Percentiles rank a stretch among this genome's conserved stretches.
Evolutionary conservation across 163 green algal genomes (phyloP).

Genomic region (Chlamydomonas reinhardtii): DNA sequence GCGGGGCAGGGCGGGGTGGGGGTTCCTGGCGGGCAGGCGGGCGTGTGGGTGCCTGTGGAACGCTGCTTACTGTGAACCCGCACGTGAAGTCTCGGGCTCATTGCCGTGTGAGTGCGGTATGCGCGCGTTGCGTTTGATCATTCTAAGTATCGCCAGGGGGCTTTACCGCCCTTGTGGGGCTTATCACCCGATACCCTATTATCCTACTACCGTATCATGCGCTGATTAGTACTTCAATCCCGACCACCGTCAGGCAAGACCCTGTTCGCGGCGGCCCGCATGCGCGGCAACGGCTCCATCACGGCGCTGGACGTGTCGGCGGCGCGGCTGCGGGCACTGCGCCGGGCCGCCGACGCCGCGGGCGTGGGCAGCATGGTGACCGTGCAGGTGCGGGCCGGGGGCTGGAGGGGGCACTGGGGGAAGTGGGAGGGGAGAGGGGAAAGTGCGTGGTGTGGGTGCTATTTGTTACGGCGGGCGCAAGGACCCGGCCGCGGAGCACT

Average conservation of each 20-base stretch:
- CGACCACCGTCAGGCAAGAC: conserved; percentile 86
- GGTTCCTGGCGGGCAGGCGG: neutral
- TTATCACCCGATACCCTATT: too few relatives aligned
- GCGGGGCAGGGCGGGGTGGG: neutral
- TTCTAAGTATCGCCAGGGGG: too few relatives aligned
- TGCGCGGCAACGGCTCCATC: conserved; percentile 61
- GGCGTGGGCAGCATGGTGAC: conserved; percentile 54
- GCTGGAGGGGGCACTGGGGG: conserved; percentile 10
- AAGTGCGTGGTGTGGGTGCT: neutral
- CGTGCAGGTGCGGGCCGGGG: neutral
- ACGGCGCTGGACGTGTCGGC: conserved; percentile 74
- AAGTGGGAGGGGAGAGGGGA: neutral
- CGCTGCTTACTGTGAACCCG: too few relatives aligned
- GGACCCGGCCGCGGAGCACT: too few relatives aligned
- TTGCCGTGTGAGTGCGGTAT: too few relatives aligned
- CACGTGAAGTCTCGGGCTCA: too few relatives aligned
- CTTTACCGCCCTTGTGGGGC: too few relatives aligned
- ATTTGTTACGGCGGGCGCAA: too few relatives aligned
- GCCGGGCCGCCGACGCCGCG: conserved; percentile 25
- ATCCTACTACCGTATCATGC: too few relatives aligned
- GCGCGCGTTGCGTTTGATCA: too few relatives aligned
- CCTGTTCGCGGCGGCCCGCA: conserved; percentile 77
- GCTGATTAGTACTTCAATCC: too few relatives aligned
- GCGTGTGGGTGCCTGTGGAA: too few relatives aligned
- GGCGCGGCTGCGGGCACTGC: conserved; percentile 59